A percentile compares a stretch with the other conserved stretches of the same genome.
phyloP scores from a whole-genome alignment of 768 basidiomycete genomes.

The Thelephora ganbajun region DNA sequence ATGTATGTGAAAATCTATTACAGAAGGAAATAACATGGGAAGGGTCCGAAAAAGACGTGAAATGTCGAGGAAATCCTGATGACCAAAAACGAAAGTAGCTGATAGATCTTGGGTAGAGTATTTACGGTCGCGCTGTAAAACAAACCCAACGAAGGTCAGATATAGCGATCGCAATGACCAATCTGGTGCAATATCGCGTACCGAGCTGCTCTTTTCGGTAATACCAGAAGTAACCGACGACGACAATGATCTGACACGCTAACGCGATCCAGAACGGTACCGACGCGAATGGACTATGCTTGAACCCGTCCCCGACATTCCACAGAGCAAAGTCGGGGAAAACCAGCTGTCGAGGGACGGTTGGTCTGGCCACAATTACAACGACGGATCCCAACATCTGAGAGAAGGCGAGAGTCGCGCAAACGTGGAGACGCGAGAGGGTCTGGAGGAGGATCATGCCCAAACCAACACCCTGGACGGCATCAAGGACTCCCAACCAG shows the following conservation, averaged over 20 bases:
- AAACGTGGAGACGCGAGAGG: slow-evolving; percentile 85
- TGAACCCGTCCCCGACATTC: slow-evolving; percentile 61
- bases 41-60: too few relatives aligned
- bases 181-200: slow-evolving; percentile 22
- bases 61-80: too few relatives aligned
- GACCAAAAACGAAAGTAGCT: too few relatives aligned
- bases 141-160: neutral
- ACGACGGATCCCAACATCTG: slow-evolving; percentile 83
- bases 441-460: slow-evolving; percentile 88
- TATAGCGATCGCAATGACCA: neutral
- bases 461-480: slow-evolving; percentile 87
- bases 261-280: slow-evolving; percentile 85
- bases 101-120: too few relatives aligned
- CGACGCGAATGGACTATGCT: slow-evolving; percentile 69
- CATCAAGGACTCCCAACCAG: slow-evolving; percentile 91
- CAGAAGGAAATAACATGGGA: too few relatives aligned
- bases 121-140: slow-evolving; percentile 19
- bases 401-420: slow-evolving; percentile 81
- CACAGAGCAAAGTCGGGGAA: slow-evolving; percentile 89
- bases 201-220: slow-evolving; percentile 90
- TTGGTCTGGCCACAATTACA: slow-evolving; percentile 87
- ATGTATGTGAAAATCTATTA: too few relatives aligned
- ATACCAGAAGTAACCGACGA: slow-evolving; percentile 92
- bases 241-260: slow-evolving; percentile 68
- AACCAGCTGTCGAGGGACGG: slow-evolving; percentile 80